Evolutionary conservation across 257 asterid species (phyloP).

Genomic region (Eucommia ulmoides): DNA sequence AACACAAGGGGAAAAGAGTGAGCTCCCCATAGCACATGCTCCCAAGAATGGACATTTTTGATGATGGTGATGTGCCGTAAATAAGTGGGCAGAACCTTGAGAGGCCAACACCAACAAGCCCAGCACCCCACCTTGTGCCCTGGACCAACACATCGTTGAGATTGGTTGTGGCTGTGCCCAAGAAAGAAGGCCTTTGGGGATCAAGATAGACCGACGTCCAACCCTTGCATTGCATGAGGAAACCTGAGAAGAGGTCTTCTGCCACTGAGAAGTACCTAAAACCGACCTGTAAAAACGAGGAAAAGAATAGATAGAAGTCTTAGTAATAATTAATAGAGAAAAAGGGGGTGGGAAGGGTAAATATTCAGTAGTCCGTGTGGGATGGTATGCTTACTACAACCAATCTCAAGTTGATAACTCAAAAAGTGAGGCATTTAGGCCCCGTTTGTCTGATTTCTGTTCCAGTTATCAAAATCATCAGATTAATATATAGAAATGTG

Average conservation of each 20-base stretch:
- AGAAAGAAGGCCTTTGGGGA: slow-evolving; percentile 32
- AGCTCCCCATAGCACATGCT: slow-evolving; percentile 29
- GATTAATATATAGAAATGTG: no score
- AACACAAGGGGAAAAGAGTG: slow-evolving; percentile 12
- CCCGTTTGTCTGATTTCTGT: no score
- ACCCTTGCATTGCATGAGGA: slow-evolving; percentile 39
- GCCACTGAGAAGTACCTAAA: slow-evolving; percentile 30
- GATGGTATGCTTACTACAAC: no score
- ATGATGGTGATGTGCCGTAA: slow-evolving; percentile 32
- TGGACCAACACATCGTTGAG: slow-evolving; percentile 38
- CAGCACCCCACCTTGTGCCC: slow-evolving; percentile 39
- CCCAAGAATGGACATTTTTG: slow-evolving; percentile 24
- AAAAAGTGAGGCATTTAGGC: no score
- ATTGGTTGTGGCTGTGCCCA: slow-evolving; percentile 34
- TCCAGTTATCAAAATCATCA: no score
- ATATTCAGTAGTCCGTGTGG: no score
- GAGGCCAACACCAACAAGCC: slow-evolving; percentile 25
- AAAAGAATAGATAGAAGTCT: no score
- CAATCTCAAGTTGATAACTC: no score
- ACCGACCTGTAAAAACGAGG: no score
- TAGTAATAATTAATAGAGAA: no score
- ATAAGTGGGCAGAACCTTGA: slow-evolving; percentile 22
- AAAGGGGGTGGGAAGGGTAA: no score
- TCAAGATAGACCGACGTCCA: slow-evolving; percentile 35
- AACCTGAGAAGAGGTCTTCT: slow-evolving; percentile 40